phyloP scores from a whole-genome alignment of 495 filamentous ascomycete genomes.

The Aspergillus nidulans region DNA sequence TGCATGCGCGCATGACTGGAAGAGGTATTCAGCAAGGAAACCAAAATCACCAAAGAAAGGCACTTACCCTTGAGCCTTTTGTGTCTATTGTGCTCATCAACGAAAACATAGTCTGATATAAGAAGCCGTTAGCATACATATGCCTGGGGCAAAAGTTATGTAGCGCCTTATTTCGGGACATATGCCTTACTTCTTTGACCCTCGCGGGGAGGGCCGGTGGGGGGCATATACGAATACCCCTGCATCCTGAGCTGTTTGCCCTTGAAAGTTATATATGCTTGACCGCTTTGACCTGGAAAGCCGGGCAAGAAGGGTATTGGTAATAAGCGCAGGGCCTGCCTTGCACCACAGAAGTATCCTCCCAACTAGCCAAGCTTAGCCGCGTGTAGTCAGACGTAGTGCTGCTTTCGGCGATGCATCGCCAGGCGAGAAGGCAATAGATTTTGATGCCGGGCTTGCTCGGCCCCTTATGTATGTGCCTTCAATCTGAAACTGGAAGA shows the following conservation, averaged over 20 bases:
- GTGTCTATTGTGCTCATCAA: constrained; percentile 98
- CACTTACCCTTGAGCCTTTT: constrained; percentile 87
- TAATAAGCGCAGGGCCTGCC: constrained; percentile 11
- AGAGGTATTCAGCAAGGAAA: not conserved
- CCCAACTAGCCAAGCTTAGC: not conserved
- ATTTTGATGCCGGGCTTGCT: not conserved
- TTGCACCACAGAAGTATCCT: not conserved
- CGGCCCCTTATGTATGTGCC: not conserved
- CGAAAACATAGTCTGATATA: constrained; percentile 89
- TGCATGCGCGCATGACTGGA: constrained; percentile 95
- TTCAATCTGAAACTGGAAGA: too few relatives aligned
- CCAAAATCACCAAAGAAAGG: not conserved
- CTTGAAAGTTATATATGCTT: not conserved
- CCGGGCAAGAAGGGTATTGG: not conserved
- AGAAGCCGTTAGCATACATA: constrained; percentile 6
- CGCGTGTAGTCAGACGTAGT: not conserved
- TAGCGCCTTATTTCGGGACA: too few relatives aligned
- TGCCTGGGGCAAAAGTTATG: not conserved
- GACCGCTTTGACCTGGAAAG: not conserved
- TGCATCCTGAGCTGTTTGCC: constrained; percentile 38
- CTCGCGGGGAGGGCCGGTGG: constrained; percentile 39
- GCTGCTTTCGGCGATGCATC: not conserved
- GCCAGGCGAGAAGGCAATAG: not conserved
- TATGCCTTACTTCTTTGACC: constrained; percentile 40
- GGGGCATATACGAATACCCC: constrained; percentile 45